phyloP scores from a whole-genome alignment of 768 basidiomycete species.

The Guyanaporus albipodus region DNA sequence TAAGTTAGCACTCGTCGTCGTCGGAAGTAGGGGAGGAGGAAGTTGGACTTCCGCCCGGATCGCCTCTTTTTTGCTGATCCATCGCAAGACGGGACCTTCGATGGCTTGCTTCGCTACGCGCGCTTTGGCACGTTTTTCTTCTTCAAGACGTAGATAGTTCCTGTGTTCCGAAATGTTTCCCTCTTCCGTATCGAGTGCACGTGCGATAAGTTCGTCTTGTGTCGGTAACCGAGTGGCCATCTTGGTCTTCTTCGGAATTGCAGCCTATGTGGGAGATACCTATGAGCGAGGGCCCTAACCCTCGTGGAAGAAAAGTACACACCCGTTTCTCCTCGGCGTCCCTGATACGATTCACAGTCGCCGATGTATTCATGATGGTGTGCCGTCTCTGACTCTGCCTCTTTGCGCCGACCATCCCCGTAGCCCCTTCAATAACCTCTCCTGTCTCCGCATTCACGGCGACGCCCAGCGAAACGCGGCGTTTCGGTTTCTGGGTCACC shows the following conservation, averaged over 20 bases:
- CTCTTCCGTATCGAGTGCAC: slow-evolving; percentile 84
- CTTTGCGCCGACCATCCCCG: slow-evolving; percentile 22
- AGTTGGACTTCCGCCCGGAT: slow-evolving; percentile 38
- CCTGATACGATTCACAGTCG: slow-evolving; percentile 60
- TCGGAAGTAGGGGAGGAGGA: slow-evolving; percentile 29
- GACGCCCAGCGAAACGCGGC: slow-evolving; percentile 53
- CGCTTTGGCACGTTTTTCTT: slow-evolving; percentile 70
- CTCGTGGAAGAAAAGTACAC: slow-evolving; percentile 7
- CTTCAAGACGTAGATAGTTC: slow-evolving; percentile 75
- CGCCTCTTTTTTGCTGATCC: slow-evolving; percentile 65
- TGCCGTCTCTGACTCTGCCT: slow-evolving; percentile 64
- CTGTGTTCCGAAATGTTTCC: slow-evolving; percentile 75
- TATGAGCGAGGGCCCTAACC: neutral
- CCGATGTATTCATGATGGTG: slow-evolving; percentile 68
- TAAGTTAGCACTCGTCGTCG: slow-evolving; percentile 1
- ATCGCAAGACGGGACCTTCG: slow-evolving; percentile 66
- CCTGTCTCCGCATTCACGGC: slow-evolving; percentile 60
- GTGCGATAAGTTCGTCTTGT: slow-evolving; percentile 80
- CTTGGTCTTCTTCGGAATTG: slow-evolving; percentile 59
- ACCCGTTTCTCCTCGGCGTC: slow-evolving; percentile 63
- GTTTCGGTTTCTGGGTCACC: slow-evolving; percentile 30
- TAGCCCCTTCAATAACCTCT: slow-evolving; percentile 41
- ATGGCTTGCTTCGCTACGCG: slow-evolving; percentile 57
- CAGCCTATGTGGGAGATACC: slow-evolving; percentile 37
- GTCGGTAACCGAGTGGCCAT: slow-evolving; percentile 51